phyloP scores from a whole-genome alignment of 768 basidiomycete species.

The Cystobasidium tubakii region DNA sequence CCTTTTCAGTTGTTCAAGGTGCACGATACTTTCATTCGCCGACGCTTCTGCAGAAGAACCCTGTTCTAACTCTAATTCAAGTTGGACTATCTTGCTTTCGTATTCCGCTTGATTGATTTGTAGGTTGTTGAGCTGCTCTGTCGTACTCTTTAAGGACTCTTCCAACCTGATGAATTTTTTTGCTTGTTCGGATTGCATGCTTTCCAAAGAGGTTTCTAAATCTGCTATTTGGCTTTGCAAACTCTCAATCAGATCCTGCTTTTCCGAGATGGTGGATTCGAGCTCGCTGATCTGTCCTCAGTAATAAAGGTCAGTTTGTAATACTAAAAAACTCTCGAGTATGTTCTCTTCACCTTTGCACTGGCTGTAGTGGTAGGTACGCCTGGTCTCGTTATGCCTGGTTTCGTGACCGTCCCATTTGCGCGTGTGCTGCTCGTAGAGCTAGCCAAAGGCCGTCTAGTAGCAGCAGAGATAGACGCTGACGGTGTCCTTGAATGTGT shows the following conservation, averaged over 20 bases:
- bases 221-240: conserved; percentile 1
- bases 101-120: background rate
- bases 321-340: background rate
- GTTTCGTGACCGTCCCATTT: background rate
- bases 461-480: background rate
- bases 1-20: background rate
- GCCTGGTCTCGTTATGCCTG: conserved; percentile 6
- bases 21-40: background rate
- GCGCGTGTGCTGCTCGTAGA: conserved; percentile 10
- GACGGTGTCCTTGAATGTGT: background rate
- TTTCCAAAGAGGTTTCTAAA: background rate
- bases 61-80: background rate
- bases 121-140: background rate
- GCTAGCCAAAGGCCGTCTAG: conserved; percentile 1
- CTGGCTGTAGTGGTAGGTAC: background rate
- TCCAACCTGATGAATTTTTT: background rate
- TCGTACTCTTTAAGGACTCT: background rate
- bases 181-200: background rate
- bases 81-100: background rate
- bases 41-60: background rate
- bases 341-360: conserved; percentile 3
- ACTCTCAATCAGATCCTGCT: background rate
- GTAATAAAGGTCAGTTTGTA: background rate
- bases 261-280: background rate
- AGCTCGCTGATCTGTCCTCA: conserved; percentile 18